Percentiles rank a stretch among this genome's conserved stretches.
Evolutionary conservation across 345 rosid species (phyloP).

Genomic region (Lepidium aucheri): DNA sequence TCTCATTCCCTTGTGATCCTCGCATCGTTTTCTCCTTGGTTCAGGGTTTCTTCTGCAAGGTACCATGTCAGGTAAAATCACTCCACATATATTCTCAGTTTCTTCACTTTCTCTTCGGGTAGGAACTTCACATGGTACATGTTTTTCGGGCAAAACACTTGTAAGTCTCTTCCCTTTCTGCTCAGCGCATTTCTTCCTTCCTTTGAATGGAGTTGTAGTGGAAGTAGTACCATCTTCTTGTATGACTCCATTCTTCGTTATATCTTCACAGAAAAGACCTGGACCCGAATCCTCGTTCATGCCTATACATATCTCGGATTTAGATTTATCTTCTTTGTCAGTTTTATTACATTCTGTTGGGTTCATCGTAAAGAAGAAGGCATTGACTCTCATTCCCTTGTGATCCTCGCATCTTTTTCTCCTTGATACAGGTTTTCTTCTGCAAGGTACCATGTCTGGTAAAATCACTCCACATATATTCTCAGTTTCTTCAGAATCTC

Average conservation of each 20-base stretch:
- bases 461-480: slow-evolving; percentile 44
- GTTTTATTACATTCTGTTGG: neutral
- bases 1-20: slow-evolving; percentile 63
- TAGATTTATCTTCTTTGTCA: neutral
- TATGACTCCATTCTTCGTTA: slow-evolving; percentile 33
- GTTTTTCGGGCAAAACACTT: neutral
- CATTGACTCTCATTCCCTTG: slow-evolving; percentile 48
- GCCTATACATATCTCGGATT: neutral
- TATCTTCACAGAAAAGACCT: slow-evolving; percentile 13
- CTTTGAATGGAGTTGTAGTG: slow-evolving; percentile 28
- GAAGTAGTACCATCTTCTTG: slow-evolving; percentile 46
- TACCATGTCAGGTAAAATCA: slow-evolving; percentile 39
- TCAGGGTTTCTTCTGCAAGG: slow-evolving; percentile 41
- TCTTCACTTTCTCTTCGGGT: neutral
- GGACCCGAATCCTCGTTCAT: neutral
- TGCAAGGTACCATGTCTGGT: slow-evolving; percentile 45
- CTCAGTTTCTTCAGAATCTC: slow-evolving; percentile 1
- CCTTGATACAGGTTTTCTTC: slow-evolving; percentile 34
- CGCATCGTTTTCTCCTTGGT: slow-evolving; percentile 46
- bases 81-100: slow-evolving; percentile 37
- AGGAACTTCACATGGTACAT: neutral
- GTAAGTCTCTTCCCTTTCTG: slow-evolving; percentile 36
- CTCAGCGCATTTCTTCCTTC: slow-evolving; percentile 20
- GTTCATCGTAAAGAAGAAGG: slow-evolving; percentile 20
- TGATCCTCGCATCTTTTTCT: slow-evolving; percentile 58